Evolutionary conservation across 23 red algal genomes (phyloP).

Genomic region (Gracilaria caudata): DNA sequence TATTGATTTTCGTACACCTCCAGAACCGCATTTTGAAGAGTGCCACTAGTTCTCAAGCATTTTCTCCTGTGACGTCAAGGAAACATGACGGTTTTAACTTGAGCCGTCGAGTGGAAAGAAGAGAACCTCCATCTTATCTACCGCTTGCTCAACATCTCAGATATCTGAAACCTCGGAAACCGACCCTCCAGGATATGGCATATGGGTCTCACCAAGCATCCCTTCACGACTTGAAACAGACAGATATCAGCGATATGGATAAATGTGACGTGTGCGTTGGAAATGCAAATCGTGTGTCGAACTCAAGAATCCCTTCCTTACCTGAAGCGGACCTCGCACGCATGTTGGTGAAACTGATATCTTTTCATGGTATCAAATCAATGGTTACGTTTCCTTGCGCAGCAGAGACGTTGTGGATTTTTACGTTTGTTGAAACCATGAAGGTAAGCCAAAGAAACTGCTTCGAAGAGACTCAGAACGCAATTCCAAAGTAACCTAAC

Average conservation of each 20-base stretch:
- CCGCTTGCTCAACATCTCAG: slow-evolving; percentile 52
- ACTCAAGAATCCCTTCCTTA: slow-evolving; percentile 1
- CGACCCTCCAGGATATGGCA: slow-evolving; percentile 54
- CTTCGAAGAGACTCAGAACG: background rate
- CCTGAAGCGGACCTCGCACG: slow-evolving; percentile 28
- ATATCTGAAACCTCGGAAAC: slow-evolving; percentile 7
- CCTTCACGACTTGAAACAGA: slow-evolving; percentile 31
- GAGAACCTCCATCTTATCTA: slow-evolving; percentile 27
- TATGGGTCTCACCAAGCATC: slow-evolving; percentile 36
- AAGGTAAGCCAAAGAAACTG: slow-evolving; percentile 11
- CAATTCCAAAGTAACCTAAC: background rate
- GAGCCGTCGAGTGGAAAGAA: background rate
- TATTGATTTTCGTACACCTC: slow-evolving; percentile 14
- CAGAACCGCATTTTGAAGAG: slow-evolving; percentile 6
- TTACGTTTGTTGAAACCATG: slow-evolving; percentile 39
- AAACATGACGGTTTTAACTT: background rate
- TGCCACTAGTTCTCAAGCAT: background rate
- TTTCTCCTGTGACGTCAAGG: background rate
- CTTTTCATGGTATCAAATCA: slow-evolving; percentile 52
- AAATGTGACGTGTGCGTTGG: slow-evolving; percentile 12
- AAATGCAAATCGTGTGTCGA: slow-evolving; percentile 9
- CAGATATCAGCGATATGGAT: slow-evolving; percentile 31
- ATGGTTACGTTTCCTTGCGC: slow-evolving; percentile 51
- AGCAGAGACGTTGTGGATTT: slow-evolving; percentile 37
- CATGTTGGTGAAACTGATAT: slow-evolving; percentile 20